phyloP scores from a whole-genome alignment of 495 filamentous ascomycete genomes.

The Neurospora tetraspora region DNA sequence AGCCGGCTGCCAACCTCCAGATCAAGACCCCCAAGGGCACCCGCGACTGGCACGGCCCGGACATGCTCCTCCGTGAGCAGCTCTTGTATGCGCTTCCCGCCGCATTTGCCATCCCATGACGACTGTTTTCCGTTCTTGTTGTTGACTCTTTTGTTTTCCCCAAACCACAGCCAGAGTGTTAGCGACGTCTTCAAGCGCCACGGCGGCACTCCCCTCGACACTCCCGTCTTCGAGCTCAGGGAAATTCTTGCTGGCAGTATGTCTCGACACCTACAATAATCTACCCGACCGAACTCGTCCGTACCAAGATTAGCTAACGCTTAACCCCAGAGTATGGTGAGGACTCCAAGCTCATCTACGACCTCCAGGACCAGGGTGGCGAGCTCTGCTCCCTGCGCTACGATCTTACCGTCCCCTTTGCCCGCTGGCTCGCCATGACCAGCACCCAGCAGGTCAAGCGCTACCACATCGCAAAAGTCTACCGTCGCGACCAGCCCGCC shows the following conservation, averaged over 20 bases:
- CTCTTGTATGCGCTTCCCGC: conserved; percentile 9
- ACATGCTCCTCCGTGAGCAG: conserved; percentile 12
- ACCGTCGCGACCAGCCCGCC: conserved; percentile 41
- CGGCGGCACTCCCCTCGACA: conserved; percentile 32
- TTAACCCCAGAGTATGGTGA: conserved; percentile 64
- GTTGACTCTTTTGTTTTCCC: not conserved
- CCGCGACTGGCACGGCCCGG: conserved; percentile 16
- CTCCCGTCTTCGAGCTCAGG: conserved; percentile 42
- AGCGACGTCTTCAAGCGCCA: conserved; percentile 29
- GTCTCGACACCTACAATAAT: not conserved
- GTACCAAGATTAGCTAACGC: conserved; percentile 60
- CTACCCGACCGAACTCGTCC: conserved; percentile 28
- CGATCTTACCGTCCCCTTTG: conserved; percentile 90
- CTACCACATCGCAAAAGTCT: conserved; percentile 86
- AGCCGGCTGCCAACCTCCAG: conserved; percentile 3
- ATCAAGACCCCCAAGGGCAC: conserved; percentile 27
- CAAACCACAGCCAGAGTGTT: conserved; percentile 14
- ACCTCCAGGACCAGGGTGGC: conserved; percentile 80
- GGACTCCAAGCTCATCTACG: conserved; percentile 80
- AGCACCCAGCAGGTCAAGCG: conserved; percentile 68
- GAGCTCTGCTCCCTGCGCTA: conserved; percentile 78
- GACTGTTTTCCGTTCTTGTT: not conserved
- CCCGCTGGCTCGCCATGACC: conserved; percentile 87
- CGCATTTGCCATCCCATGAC: not conserved
- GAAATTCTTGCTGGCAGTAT: conserved; percentile 61